A percentile compares a stretch with the other conserved stretches of the same genome.
Evolutionary conservation across 2,329 filamentous ascomycete species (phyloP).

Genomic region (Verticillium klebahnii): DNA sequence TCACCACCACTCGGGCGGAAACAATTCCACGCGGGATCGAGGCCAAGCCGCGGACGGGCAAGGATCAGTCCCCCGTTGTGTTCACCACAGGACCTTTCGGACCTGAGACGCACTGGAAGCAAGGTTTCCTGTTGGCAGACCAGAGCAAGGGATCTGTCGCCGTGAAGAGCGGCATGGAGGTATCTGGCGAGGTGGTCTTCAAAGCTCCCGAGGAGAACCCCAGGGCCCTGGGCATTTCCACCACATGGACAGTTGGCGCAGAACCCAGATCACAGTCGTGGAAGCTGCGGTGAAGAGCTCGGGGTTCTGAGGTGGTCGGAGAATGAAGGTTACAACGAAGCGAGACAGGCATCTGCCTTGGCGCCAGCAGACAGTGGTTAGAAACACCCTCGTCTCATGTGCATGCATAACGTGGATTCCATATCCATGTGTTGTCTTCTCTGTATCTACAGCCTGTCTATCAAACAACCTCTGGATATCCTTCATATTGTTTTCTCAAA

Average conservation of each 20-base stretch:
- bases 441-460: not conserved
- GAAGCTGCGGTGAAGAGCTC: slow-evolving; percentile 36
- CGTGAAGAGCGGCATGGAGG: slow-evolving; percentile 48
- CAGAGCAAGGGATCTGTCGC: not conserved
- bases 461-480: not conserved
- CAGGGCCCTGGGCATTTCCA: slow-evolving; percentile 61
- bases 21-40: slow-evolving; percentile 40
- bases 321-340: not conserved
- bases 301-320: not conserved
- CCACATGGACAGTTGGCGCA: slow-evolving; percentile 53
- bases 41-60: slow-evolving; percentile 44
- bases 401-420: not conserved
- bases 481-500: not conserved
- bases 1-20: slow-evolving; percentile 58
- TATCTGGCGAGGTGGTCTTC: slow-evolving; percentile 68
- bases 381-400: too few species aligned
- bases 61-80: slow-evolving; percentile 40
- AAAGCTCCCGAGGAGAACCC: slow-evolving; percentile 64
- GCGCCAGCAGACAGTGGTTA: too few species aligned
- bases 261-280: slow-evolving; percentile 43
- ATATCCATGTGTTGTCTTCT: not conserved
- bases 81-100: slow-evolving; percentile 83
- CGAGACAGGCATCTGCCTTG: not conserved
- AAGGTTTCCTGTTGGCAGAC: slow-evolving; percentile 63
- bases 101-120: slow-evolving; percentile 85